Conservation (phyloP, 768 basidiomycete species). For the Tulasnella sp. region DNA sequence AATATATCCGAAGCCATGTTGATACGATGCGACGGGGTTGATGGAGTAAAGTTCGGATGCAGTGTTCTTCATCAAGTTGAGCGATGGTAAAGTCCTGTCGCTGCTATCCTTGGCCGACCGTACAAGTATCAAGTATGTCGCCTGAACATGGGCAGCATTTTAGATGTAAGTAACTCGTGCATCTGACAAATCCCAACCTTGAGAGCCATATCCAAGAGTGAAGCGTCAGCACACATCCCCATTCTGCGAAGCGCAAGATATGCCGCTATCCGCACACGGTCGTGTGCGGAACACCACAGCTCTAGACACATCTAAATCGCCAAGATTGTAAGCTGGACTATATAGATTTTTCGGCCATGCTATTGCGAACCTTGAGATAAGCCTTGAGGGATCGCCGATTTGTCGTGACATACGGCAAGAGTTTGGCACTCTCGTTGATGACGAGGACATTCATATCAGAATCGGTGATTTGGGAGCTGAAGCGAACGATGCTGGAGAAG, state of each 20-base stretch:
- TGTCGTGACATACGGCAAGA: conserved; percentile 77
- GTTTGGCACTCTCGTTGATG: conserved; percentile 72
- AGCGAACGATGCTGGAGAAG: conserved; percentile 74
- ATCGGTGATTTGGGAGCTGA: conserved; percentile 65
- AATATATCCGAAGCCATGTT: conserved; percentile 93
- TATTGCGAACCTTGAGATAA: conserved; percentile 62
- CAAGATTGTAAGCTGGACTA: conserved; percentile 7
- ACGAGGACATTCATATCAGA: conserved; percentile 54
- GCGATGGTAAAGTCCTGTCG: conserved; percentile 74
- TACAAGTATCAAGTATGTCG: conserved; percentile 78
- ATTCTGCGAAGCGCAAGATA: conserved; percentile 77
- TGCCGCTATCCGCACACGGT: conserved; percentile 71
- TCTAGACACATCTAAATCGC: conserved; percentile 58
- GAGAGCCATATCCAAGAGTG: conserved; percentile 72
- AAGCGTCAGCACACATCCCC: conserved; percentile 63
- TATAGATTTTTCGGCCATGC: neutral
- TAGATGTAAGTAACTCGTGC: neutral
- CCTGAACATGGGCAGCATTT: conserved; percentile 33
- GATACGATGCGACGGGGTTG: conserved; percentile 64
- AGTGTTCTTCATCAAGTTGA: conserved; percentile 96
- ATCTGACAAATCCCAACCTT: conserved; percentile 54
- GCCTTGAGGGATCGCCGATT: conserved; percentile 75
- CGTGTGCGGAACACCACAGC: conserved; percentile 72
- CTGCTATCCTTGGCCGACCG: conserved; percentile 78
- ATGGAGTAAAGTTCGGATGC: conserved; percentile 85